These are phyloP conservation scores for Podospora anserina DNA, from an alignment of 495 filamentous ascomycete species.

Conservation along the genomic window DNA sequence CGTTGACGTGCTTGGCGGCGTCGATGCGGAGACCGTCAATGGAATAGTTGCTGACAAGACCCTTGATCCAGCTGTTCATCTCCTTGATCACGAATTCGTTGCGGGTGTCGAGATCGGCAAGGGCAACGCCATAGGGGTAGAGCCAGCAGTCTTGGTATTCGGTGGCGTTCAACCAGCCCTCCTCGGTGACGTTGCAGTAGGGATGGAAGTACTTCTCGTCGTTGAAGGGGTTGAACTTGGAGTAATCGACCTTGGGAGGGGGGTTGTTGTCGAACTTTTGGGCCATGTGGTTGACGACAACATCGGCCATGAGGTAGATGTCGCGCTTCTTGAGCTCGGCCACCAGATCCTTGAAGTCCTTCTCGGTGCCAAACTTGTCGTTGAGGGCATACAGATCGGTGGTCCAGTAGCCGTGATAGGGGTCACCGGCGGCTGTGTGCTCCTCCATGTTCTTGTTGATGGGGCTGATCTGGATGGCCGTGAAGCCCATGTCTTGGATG, in stretches of 20 bases:
- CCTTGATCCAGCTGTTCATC: constrained; percentile 62
- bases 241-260: constrained; percentile 56
- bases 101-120: constrained; percentile 70
- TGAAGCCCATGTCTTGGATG: constrained; percentile 65
- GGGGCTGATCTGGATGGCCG: constrained; percentile 79
- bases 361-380: constrained; percentile 59
- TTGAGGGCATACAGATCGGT: constrained; percentile 64
- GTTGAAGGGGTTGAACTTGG: constrained; percentile 66
- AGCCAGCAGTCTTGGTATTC: constrained; percentile 59
- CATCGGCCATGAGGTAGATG: constrained; percentile 76
- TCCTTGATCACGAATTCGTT: constrained; percentile 49
- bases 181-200: constrained; percentile 59
- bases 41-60: constrained; percentile 64
- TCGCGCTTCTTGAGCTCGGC: constrained; percentile 59
- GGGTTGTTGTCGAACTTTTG: constrained; percentile 48
- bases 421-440: constrained; percentile 48
- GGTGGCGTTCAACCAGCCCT: constrained; percentile 50
- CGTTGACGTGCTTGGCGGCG: constrained; percentile 68
- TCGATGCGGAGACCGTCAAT: constrained; percentile 81
- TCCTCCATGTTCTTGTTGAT: constrained; percentile 59
- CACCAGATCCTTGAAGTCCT: constrained; percentile 61
- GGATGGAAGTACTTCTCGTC: constrained; percentile 62
- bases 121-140: constrained; percentile 51
- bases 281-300: constrained; percentile 76
- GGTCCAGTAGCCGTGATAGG: constrained; percentile 77